These are phyloP conservation scores for Phialocephala subalpina DNA, from an alignment of 2,329 filamentous ascomycete genomes.

Conservation along the genomic window DNA sequence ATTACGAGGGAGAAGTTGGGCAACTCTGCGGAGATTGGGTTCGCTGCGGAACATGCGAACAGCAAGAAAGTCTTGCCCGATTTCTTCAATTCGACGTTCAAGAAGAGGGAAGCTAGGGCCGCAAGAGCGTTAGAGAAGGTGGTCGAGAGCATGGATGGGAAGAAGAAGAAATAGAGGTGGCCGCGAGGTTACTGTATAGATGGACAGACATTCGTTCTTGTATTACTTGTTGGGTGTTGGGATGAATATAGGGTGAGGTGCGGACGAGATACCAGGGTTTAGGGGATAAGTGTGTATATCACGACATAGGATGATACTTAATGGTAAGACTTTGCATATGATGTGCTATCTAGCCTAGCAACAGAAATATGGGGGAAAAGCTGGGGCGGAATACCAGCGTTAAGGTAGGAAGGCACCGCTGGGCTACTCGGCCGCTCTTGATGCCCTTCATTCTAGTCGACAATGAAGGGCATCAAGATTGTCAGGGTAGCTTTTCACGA, in stretches of 20 bases:
- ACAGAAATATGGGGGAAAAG: too few relatives aligned
- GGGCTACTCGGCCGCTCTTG: too few relatives aligned
- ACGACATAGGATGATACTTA: not conserved
- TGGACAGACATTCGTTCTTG: slow-evolving; percentile 9
- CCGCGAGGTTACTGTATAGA: not conserved
- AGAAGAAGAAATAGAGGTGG: slow-evolving; percentile 37
- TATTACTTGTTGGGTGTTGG: slow-evolving; percentile 5
- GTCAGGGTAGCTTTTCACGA: too few relatives aligned
- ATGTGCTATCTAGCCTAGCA: too few relatives aligned
- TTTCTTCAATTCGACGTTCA: slow-evolving; percentile 68
- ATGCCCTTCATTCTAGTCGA: too few relatives aligned
- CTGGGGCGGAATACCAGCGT: too few relatives aligned
- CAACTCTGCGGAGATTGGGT: slow-evolving; percentile 71
- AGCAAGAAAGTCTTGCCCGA: slow-evolving; percentile 67
- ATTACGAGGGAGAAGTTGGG: slow-evolving; percentile 74
- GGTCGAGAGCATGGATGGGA: slow-evolving; percentile 49
- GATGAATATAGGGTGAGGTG: not conserved
- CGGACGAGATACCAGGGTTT: slow-evolving; percentile 6
- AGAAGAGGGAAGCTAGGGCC: slow-evolving; percentile 65
- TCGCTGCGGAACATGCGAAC: slow-evolving; percentile 82
- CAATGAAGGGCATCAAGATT: too few relatives aligned
- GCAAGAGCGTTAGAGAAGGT: slow-evolving; percentile 60
- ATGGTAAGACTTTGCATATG: not conserved
- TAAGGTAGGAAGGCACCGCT: too few relatives aligned
- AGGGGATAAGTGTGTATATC: not conserved